Evolutionary conservation across 345 rosid species (phyloP).

Genomic region (Hibiscus mutabilis): DNA sequence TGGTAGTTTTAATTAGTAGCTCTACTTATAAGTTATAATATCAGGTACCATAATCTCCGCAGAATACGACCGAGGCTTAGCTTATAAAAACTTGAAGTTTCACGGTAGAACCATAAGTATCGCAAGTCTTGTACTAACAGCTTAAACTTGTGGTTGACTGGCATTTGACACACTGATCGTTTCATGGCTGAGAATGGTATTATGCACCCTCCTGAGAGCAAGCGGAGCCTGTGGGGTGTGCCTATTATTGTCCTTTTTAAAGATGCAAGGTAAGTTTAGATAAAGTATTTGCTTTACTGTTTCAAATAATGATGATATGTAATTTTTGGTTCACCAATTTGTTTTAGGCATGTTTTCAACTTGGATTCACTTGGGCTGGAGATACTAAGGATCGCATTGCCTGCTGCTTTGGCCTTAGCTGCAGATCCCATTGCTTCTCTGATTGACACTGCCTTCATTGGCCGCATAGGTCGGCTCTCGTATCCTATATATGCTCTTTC

Average conservation of each 20-base stretch:
- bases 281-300: too few species aligned
- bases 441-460: constrained; percentile 85
- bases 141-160: neutral
- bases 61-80: neutral
- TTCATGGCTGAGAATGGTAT: constrained; percentile 24
- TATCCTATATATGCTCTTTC: too few species aligned
- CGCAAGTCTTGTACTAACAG: neutral
- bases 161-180: neutral
- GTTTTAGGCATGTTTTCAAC: constrained; percentile 62
- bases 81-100: neutral
- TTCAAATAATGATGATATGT: neutral
- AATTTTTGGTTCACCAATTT: neutral
- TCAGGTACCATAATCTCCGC: neutral
- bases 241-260: constrained; percentile 63
- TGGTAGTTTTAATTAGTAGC: too few species aligned
- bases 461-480: constrained; percentile 43
- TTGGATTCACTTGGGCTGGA: constrained; percentile 74
- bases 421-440: constrained; percentile 94
- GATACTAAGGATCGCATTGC: constrained; percentile 75
- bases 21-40: neutral
- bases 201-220: constrained; percentile 12
- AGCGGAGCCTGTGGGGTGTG: constrained; percentile 22
- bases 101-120: neutral
- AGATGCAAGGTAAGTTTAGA: constrained; percentile 31
- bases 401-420: constrained; percentile 90